Percentiles rank a stretch among this genome's conserved stretches.
These are phyloP conservation scores for Coniochaeta sp. DNA, from an alignment of 2,329 filamentous ascomycete genomes.

Conservation along the genomic window DNA sequence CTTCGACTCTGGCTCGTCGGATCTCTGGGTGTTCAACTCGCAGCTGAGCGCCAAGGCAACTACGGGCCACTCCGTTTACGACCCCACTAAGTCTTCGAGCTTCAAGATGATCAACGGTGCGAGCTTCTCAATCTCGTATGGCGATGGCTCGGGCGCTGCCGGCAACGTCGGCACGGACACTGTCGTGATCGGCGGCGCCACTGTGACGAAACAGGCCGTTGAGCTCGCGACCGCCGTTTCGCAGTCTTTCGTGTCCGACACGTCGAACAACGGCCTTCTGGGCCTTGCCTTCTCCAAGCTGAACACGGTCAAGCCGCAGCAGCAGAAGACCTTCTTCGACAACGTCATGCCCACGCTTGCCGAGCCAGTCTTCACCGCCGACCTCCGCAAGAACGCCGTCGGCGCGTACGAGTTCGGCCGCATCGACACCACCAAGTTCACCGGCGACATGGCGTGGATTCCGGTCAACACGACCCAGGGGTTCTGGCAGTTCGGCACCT, in stretches of 20 bases:
- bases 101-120: conserved; percentile 30
- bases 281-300: conserved; percentile 59
- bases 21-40: conserved; percentile 68
- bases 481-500: conserved; percentile 62
- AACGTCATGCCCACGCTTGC: conserved; percentile 56
- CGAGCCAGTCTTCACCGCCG: conserved; percentile 63
- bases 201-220: conserved; percentile 55
- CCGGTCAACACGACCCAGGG: conserved; percentile 53
- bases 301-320: conserved; percentile 55
- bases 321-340: conserved; percentile 68
- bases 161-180: conserved; percentile 62
- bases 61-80: conserved; percentile 38
- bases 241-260: conserved; percentile 48
- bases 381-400: conserved; percentile 50
- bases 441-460: conserved; percentile 54
- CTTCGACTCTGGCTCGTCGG: conserved; percentile 70
- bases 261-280: conserved; percentile 59
- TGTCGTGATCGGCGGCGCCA: conserved; percentile 60
- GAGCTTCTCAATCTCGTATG: conserved; percentile 60
- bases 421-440: conserved; percentile 58
- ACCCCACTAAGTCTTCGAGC: conserved; percentile 26
- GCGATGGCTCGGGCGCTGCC: conserved; percentile 55
- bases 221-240: conserved; percentile 58
- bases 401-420: conserved; percentile 70
- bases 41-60: conserved; percentile 37